Evolutionary conservation across 805 yeast species (phyloP).

Genomic region (Saturnispora gosingensis): DNA sequence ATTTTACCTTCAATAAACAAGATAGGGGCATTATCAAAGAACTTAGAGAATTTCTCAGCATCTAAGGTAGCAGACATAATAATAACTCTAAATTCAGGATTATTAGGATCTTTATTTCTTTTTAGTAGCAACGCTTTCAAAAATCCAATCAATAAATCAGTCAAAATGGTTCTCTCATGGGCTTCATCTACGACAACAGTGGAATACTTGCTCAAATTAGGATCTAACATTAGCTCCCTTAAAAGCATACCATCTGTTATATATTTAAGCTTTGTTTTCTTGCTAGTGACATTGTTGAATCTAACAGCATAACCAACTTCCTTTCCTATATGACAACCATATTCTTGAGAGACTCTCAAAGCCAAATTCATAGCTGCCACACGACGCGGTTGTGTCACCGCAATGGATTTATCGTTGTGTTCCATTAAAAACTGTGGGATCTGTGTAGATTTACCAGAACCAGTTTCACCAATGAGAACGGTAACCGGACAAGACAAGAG

Average conservation of each 20-base stretch:
- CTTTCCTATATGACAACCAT: conserved; percentile 65
- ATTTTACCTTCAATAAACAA: conserved; percentile 83
- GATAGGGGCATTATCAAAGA: conserved; percentile 75
- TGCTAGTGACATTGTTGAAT: conserved; percentile 60
- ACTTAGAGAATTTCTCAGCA: conserved; percentile 88
- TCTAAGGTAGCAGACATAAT: conserved; percentile 97
- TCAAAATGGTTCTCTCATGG: conserved; percentile 88
- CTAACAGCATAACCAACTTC: conserved; percentile 91
- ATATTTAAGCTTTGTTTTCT: conserved; percentile 65
- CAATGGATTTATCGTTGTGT: conserved; percentile 43
- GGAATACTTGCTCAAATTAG: conserved; percentile 51
- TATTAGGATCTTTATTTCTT: conserved; percentile 33
- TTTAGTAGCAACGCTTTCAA: conserved; percentile 51
- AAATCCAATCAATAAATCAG: conserved; percentile 86
- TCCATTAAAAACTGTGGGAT: conserved; percentile 84
- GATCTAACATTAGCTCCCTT: conserved; percentile 80
- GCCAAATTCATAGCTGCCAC: conserved; percentile 96
- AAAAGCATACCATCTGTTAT: conserved; percentile 96
- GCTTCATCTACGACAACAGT: conserved; percentile 91
- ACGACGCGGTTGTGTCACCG: conserved; percentile 94
- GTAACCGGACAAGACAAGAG: conserved; percentile 55
- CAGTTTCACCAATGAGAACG: conserved; percentile 90
- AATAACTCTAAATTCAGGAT: conserved; percentile 49
- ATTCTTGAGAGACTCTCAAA: conserved; percentile 82
- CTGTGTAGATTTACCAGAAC: conserved; percentile 97